phyloP scores from a whole-genome alignment of 2,329 filamentous ascomycete species.

The Aspergillus phoenicis region DNA sequence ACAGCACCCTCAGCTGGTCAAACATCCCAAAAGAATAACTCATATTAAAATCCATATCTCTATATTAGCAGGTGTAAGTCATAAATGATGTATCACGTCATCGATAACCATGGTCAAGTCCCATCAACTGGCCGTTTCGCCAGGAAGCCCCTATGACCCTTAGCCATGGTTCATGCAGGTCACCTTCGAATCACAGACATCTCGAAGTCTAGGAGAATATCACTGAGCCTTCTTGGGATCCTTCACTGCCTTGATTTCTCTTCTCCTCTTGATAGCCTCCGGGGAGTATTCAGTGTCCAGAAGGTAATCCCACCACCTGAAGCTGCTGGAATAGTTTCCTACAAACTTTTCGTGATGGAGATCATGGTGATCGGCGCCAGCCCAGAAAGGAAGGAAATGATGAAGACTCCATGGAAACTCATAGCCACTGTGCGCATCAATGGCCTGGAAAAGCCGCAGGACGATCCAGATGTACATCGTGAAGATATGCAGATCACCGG shows the following conservation, averaged over 20 bases:
- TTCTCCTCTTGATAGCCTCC: slow-evolving; percentile 80
- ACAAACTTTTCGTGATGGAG: slow-evolving; percentile 98
- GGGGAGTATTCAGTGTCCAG: slow-evolving; percentile 92
- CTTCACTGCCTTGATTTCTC: slow-evolving; percentile 56
- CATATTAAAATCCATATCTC: not conserved
- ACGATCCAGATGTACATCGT: slow-evolving; percentile 99
- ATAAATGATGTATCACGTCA: not conserved
- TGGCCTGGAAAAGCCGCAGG: slow-evolving; percentile 90
- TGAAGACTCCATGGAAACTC: slow-evolving; percentile 98
- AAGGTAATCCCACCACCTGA: slow-evolving; percentile 97
- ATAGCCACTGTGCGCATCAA: slow-evolving; percentile 96
- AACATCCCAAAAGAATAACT: not conserved
- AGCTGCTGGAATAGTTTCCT: slow-evolving; percentile 96
- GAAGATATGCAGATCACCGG: slow-evolving; percentile 85
- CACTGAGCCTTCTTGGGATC: slow-evolving; percentile 33
- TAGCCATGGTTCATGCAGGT: no score
- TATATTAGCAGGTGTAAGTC: slow-evolving; percentile 5
- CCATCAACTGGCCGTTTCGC: not conserved
- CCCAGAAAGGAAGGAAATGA: slow-evolving; percentile 97
- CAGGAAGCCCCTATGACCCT: not conserved
- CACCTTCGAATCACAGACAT: not conserved
- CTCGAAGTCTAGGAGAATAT: not conserved
- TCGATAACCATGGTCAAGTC: not conserved
- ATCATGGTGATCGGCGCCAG: slow-evolving; percentile 94
- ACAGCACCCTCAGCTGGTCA: not conserved